Evolutionary conservation across 2,329 filamentous ascomycete species (phyloP).

Genomic region (Volutella citrinella): DNA sequence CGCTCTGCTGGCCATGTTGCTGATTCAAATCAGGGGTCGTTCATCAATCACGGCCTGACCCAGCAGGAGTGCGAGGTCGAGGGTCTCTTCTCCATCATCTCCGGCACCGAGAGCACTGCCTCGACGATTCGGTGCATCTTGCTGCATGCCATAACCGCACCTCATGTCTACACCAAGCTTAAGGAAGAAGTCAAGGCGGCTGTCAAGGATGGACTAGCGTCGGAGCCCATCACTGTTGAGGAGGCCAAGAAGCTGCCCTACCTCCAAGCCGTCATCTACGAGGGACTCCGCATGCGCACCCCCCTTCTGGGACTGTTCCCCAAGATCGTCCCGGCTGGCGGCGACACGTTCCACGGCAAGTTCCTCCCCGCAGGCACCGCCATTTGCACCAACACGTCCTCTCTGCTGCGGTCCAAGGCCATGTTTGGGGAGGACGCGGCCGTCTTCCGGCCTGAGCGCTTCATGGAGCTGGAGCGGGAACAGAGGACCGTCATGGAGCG

Average conservation of each 20-base stretch:
- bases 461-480: slow-evolving; percentile 37
- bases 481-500: slow-evolving; percentile 32
- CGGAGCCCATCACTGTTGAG: slow-evolving; percentile 29
- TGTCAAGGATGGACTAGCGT: slow-evolving; percentile 29
- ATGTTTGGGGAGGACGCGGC: slow-evolving; percentile 38
- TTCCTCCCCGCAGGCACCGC: slow-evolving; percentile 44
- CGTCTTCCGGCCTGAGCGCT: slow-evolving; percentile 46
- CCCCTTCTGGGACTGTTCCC: slow-evolving; percentile 26
- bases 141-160: slow-evolving; percentile 46
- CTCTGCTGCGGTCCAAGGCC: slow-evolving; percentile 33
- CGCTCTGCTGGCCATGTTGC: too few relatives aligned
- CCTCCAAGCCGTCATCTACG: slow-evolving; percentile 45
- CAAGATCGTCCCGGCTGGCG: slow-evolving; percentile 18
- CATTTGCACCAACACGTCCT: slow-evolving; percentile 41
- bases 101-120: slow-evolving; percentile 36
- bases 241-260: slow-evolving; percentile 38
- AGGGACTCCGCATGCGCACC: slow-evolving; percentile 33
- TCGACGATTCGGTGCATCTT: slow-evolving; percentile 47
- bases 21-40: slow-evolving; percentile 31
- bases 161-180: slow-evolving; percentile 38
- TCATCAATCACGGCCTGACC: slow-evolving; percentile 28
- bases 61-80: slow-evolving; percentile 28
- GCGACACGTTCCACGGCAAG: slow-evolving; percentile 22
- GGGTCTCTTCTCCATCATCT: slow-evolving; percentile 26
- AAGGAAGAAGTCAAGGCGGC: too few relatives aligned